phyloP scores from a whole-genome alignment of 139 green algal species.

The Tetraselmis chui region DNA sequence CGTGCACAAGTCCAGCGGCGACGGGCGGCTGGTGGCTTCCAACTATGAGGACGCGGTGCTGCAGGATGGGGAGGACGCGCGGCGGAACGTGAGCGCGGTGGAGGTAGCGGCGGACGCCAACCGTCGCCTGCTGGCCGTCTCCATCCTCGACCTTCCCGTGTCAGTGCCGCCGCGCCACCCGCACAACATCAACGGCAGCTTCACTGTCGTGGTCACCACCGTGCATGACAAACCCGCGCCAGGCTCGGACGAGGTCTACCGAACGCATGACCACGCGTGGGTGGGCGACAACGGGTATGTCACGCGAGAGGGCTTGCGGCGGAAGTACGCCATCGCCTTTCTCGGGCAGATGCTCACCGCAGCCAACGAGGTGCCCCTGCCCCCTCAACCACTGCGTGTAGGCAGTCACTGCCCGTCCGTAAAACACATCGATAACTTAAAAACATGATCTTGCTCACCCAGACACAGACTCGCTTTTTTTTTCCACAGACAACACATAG shows the following conservation, averaged over 20 bases:
- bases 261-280: neutral
- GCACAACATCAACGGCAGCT: neutral
- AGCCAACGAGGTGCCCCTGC: too few relatives aligned
- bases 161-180: neutral
- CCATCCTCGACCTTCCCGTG: neutral
- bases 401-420: too few relatives aligned
- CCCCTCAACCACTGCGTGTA: too few relatives aligned
- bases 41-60: slow-evolving; percentile 12
- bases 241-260: neutral
- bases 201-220: neutral
- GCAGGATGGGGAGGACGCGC: neutral
- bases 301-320: neutral
- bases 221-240: neutral
- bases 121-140: neutral
- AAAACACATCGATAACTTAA: too few relatives aligned
- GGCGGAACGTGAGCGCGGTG: too few relatives aligned
- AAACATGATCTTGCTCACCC: too few relatives aligned
- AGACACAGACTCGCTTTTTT: too few relatives aligned
- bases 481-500: too few relatives aligned
- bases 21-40: slow-evolving; percentile 3
- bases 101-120: neutral
- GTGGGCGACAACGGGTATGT: neutral
- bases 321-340: neutral
- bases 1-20: slow-evolving; percentile 7
- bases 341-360: neutral